A percentile compares a stretch with the other conserved stretches of the same genome.
Evolutionary conservation across 176 grass and related monocot species (phyloP).

Genomic region (Thalia dealbata): DNA sequence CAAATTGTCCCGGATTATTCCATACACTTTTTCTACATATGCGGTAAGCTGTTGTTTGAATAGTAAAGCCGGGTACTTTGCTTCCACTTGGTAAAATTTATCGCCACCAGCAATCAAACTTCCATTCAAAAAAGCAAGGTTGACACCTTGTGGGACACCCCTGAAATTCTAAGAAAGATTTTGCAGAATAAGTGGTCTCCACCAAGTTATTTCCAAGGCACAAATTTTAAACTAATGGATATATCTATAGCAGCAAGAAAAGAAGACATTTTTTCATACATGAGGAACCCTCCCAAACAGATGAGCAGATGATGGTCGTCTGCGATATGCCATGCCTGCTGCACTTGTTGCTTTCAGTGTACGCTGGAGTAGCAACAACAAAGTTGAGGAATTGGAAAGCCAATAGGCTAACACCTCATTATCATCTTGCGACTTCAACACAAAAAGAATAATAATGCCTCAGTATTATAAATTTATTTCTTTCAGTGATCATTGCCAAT

Average conservation of each 20-base stretch:
- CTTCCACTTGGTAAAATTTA: slow-evolving; percentile 50
- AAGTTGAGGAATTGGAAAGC: slow-evolving; percentile 93
- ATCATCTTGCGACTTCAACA: slow-evolving; percentile 82
- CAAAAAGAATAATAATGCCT: slow-evolving; percentile 26
- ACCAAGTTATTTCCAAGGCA: neutral
- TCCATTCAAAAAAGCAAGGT: slow-evolving; percentile 30
- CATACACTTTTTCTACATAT: slow-evolving; percentile 65
- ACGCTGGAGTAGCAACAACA: slow-evolving; percentile 80
- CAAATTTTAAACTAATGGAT: neutral
- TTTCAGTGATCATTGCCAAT: too few relatives aligned
- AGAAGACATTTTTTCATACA: slow-evolving; percentile 26
- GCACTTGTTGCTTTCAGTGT: slow-evolving; percentile 86
- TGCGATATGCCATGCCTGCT: slow-evolving; percentile 75
- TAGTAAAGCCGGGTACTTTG: slow-evolving; percentile 56
- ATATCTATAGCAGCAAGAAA: neutral
- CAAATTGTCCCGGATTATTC: slow-evolving; percentile 51
- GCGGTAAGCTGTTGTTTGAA: slow-evolving; percentile 67
- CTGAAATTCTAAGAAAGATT: slow-evolving; percentile 3
- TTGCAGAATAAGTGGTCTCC: neutral
- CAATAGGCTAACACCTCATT: slow-evolving; percentile 96
- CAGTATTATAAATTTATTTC: neutral
- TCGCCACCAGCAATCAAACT: slow-evolving; percentile 26
- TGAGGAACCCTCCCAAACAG: slow-evolving; percentile 92
- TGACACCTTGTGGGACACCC: slow-evolving; percentile 20
- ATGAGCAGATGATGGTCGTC: slow-evolving; percentile 80